Base-by-base conservation (phyloP, 371 early-diverging fungal genomes). In the Conidiobolus coronatus region DNA sequence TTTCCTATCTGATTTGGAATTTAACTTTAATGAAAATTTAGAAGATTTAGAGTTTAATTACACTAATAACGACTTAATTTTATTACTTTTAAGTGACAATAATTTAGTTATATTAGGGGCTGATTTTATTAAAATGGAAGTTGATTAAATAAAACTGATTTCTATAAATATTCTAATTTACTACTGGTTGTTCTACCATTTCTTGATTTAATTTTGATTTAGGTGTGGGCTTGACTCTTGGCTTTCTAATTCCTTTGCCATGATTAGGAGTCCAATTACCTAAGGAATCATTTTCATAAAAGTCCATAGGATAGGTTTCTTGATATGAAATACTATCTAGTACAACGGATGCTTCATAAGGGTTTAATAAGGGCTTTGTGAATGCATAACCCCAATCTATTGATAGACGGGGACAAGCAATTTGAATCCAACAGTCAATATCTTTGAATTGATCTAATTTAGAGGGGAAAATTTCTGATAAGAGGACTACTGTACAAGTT, bases 301-400 rank as follows among this genome's bases (percentile, higher is more conserved):
- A 96, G 57, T 96, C 97, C 94, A 93, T 96, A 8, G 97, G 97
- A 56, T 96, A 96, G 7, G 73, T 63, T 4, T 73, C 70, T 52
- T 81, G 79, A 81, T 84, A 91, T 42, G 73, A 70, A 9, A 64
- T 61, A 18, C 73, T 63, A 42, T 77, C 81, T 36, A 96, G 63
- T 0, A 75, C 82, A 35, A 90, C 84, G 0, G 88, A 80, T 9
- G 88, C 89, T 63, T 99, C 99, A 59, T 96, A 99, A 0, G 98
- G 94, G 12, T 86, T 85, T 35, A 99, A 60, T 36, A 99, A 63
- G 13, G 99, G 98, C 54, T 80, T 90, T 2, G 72, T 59, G 61
- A 93, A 99, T 0, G 89, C 81, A 58, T 85, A 86, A 1, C 99
- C 99, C 99, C 99, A 99, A 64, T 99, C 99, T 36, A 98, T 98